phyloP scores from a whole-genome alignment of 1,284 basidiomycete genomes.

The Gymnopus androsaceus region DNA sequence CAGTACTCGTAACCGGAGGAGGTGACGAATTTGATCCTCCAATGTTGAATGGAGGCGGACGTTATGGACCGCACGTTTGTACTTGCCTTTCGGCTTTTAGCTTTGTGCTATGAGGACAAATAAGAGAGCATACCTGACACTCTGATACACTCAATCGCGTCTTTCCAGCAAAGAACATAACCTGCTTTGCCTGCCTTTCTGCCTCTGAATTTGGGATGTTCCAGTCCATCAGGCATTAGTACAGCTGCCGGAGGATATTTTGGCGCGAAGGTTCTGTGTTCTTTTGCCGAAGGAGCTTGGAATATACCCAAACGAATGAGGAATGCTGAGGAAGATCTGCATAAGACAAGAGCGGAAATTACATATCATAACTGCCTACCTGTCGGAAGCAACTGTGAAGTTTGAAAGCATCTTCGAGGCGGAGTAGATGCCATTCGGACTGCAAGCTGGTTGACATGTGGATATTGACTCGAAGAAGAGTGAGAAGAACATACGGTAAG shows the following conservation, averaged over 20 bases:
- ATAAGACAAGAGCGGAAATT: constrained; percentile 6
- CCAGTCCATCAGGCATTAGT: constrained; percentile 67
- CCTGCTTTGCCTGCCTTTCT: constrained; percentile 44
- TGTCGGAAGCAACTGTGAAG: constrained; percentile 53
- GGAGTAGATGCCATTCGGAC: constrained; percentile 74
- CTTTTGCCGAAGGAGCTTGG: constrained; percentile 35
- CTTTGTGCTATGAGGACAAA: not conserved
- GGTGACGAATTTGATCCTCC: constrained; percentile 56
- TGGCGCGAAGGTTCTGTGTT: constrained; percentile 11
- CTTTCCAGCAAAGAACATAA: constrained; percentile 62
- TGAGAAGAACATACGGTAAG: constrained; percentile 58
- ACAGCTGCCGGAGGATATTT: constrained; percentile 14
- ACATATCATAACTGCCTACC: constrained; percentile 39
- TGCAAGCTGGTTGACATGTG: constrained; percentile 29
- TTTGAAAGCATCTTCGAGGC: constrained; percentile 54
- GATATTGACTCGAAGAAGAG: constrained; percentile 1
- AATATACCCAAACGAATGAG: constrained; percentile 61
- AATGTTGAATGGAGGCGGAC: constrained; percentile 42
- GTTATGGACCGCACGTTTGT: constrained; percentile 32
- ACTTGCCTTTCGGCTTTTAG: constrained; percentile 24
- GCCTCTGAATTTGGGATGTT: constrained; percentile 60
- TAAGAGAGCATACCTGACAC: constrained; percentile 32
- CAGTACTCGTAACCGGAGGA: constrained; percentile 68
- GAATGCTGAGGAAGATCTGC: constrained; percentile 48
- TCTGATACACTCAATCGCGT: constrained; percentile 38